Evolutionary conservation across 495 filamentous ascomycete species (phyloP).

Genomic region (Hamigera avellanea): DNA sequence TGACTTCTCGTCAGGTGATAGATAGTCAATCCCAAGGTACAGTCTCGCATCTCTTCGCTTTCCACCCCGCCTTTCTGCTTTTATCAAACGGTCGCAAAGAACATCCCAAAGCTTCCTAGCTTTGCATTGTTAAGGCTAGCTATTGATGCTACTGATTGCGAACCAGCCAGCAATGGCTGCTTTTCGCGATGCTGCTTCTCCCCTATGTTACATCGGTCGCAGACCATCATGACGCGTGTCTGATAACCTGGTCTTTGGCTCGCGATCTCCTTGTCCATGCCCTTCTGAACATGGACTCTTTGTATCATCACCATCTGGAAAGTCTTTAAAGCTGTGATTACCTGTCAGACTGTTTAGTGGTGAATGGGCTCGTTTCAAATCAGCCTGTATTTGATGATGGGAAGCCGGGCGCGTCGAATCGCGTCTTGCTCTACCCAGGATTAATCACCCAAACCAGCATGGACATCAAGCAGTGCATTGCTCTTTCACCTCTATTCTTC

Average conservation of each 20-base stretch:
- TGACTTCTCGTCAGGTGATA: slow-evolving; percentile 45
- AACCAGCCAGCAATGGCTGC: slow-evolving; percentile 4
- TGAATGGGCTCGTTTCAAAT: too few species aligned
- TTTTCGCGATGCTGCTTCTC: slow-evolving; percentile 5
- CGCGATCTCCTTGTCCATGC: not conserved
- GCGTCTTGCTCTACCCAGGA: too few species aligned
- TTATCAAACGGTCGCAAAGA: slow-evolving; percentile 1
- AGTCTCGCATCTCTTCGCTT: slow-evolving; percentile 4
- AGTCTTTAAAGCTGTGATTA: too few species aligned
- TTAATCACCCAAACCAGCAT: too few species aligned
- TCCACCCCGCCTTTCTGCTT: slow-evolving; percentile 2
- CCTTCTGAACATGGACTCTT: not conserved
- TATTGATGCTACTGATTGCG: slow-evolving; percentile 2
- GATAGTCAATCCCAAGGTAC: slow-evolving; percentile 37
- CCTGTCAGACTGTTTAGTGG: too few species aligned
- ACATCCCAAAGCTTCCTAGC: not conserved
- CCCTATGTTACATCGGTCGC: slow-evolving; percentile 18
- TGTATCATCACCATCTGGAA: not conserved
- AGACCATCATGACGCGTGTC: slow-evolving; percentile 20
- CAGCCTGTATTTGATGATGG: too few species aligned
- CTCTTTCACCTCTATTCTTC: too few species aligned
- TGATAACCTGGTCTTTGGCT: slow-evolving; percentile 5
- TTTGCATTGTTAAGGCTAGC: too few species aligned
- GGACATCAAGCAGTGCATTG: too few species aligned
- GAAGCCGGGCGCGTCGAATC: too few species aligned